Evolutionary conservation across 2,329 filamentous ascomycete genomes (phyloP).

Genomic region (Fusarium pininemorale): DNA sequence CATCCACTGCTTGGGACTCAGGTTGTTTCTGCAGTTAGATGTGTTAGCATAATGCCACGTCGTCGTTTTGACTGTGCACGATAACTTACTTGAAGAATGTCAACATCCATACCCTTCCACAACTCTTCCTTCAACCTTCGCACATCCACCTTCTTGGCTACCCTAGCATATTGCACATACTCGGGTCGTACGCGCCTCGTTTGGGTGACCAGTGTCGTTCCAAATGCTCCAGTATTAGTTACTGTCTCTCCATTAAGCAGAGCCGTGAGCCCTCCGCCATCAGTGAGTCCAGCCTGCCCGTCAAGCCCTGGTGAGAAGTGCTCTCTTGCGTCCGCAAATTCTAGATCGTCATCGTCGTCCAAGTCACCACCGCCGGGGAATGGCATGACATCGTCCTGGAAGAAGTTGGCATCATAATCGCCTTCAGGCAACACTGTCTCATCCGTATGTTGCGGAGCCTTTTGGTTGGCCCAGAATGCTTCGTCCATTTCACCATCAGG

Average conservation of each 20-base stretch:
- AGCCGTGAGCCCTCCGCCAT: slow-evolving; percentile 59
- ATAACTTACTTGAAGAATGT: slow-evolving; percentile 59
- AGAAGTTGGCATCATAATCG: slow-evolving; percentile 97
- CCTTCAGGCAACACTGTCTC: slow-evolving; percentile 70
- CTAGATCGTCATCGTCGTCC: slow-evolving; percentile 71
- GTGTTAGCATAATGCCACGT: slow-evolving; percentile 16
- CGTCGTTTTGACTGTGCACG: background rate
- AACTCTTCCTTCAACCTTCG: slow-evolving; percentile 74
- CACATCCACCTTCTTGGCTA: slow-evolving; percentile 77
- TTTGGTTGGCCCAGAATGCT: slow-evolving; percentile 89
- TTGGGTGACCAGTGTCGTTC: slow-evolving; percentile 73
- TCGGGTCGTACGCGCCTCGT: slow-evolving; percentile 71
- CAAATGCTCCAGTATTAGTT: slow-evolving; percentile 63
- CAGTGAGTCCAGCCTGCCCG: slow-evolving; percentile 56
- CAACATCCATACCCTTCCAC: slow-evolving; percentile 72
- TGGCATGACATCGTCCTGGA: slow-evolving; percentile 84
- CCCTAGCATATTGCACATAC: slow-evolving; percentile 75
- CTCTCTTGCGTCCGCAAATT: slow-evolving; percentile 83
- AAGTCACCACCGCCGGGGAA: slow-evolving; percentile 68
- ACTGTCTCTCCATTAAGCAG: slow-evolving; percentile 62
- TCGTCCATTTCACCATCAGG: slow-evolving; percentile 87
- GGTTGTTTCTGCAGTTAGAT: slow-evolving; percentile 29
- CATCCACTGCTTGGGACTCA: slow-evolving; percentile 33
- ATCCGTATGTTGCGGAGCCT: slow-evolving; percentile 61
- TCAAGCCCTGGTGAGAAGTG: slow-evolving; percentile 76